Evolutionary conservation across 352 stramenopile genomes (phyloP).

Genomic region (Globisporangium emineosum): DNA sequence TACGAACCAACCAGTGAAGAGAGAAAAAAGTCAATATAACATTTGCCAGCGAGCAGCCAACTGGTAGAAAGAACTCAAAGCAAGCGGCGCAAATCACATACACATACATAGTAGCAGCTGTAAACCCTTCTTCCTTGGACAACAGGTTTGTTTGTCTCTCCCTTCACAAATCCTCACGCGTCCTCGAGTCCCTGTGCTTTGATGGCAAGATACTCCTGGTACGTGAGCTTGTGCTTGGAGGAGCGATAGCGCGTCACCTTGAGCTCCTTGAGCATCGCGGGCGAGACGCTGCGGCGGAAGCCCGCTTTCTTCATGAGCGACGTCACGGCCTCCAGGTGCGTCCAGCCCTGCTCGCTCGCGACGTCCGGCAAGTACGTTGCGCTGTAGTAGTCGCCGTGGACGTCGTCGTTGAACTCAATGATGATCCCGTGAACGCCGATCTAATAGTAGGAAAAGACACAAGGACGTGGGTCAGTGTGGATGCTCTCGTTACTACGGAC

Average conservation of each 20-base stretch:
- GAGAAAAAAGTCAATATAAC: constrained; percentile 8
- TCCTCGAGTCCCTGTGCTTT: constrained; percentile 31
- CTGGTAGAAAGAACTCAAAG: constrained; percentile 1
- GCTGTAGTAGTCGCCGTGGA: constrained; percentile 45
- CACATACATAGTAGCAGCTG: not conserved
- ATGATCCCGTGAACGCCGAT: constrained; percentile 77
- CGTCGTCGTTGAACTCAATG: constrained; percentile 73
- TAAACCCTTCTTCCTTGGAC: not conserved
- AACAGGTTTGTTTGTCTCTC: constrained; percentile 3
- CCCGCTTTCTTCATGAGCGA: constrained; percentile 81
- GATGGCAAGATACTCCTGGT: constrained; percentile 71
- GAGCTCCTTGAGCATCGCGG: constrained; percentile 52
- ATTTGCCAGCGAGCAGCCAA: not conserved
- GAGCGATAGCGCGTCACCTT: constrained; percentile 80
- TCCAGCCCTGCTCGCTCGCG: constrained; percentile 71
- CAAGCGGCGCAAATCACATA: not conserved
- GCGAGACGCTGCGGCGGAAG: constrained; percentile 54
- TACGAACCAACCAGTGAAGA: not conserved
- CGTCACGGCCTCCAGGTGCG: constrained; percentile 63
- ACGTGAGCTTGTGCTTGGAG: constrained; percentile 81
- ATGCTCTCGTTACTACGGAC: too few species aligned
- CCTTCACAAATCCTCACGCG: not conserved
- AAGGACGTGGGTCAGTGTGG: not conserved
- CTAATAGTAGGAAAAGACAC: constrained; percentile 25
- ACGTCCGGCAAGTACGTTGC: constrained; percentile 81